Base-by-base conservation (phyloP, 2,329 filamentous ascomycete genomes). In the Ophiostoma montium region DNA sequence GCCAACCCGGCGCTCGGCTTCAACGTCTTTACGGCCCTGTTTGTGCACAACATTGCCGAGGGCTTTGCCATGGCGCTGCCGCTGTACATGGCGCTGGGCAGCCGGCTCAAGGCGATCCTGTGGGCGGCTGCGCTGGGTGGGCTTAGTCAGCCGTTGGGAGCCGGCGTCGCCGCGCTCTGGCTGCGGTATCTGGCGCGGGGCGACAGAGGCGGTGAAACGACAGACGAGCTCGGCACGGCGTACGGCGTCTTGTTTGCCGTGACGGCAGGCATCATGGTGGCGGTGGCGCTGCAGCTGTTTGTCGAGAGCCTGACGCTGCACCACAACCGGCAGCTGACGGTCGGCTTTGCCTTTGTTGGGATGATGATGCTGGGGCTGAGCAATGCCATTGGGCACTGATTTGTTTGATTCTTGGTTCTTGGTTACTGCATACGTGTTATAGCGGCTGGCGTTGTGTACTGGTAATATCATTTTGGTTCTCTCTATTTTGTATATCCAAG, bases 41-140 rank as follows among this genome's bases (percentile, higher is more conserved):
- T 95, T 61, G 90, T 98, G 52, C 92, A 98, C 72, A 98, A 96
- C 67, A 94, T 98, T 59, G 89, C 87, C 27, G 92, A 98, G 67
- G 92, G 92, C 2, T 96, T 96, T 62, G 86, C 89, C 53, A 84
- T 98, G 75, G 87, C 88, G 0, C 69, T 98, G 1, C 92, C 92
- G 0, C 72, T 98, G 0, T 98, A 94, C 65, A 84, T 98, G 59
- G 92, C 92, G 1, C 76, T 95, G 31, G 76, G 82, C 53, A 90
- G 81, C 51, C 82, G 88, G 42, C 69, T 78, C 61, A 83, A 81
- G 58, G 90, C 92, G 16, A 92, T 96, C 68, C 65, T 84, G 52
- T 94, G 86, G 80, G 82, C 85, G 5, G 82, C 84, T 10, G 62
- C 95, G 0, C 71, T 98, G 0, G 92, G 92, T 11, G 92, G 92